phyloP scores from a whole-genome alignment of 495 filamentous ascomycete species.

The Podospora tetraspora region DNA sequence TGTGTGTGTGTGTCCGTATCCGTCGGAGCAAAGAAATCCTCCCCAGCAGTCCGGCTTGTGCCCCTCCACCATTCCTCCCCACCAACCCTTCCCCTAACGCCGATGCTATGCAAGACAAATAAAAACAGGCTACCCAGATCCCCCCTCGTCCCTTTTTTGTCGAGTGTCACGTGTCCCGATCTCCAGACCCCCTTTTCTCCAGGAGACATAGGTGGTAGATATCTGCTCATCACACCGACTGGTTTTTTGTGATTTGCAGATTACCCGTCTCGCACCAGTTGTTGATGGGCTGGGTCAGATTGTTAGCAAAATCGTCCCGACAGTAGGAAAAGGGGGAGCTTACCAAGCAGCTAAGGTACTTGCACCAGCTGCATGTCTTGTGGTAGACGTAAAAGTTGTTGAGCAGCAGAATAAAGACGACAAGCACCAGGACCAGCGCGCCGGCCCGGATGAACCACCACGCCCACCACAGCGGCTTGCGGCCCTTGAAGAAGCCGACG shows the following conservation, averaged over 20 bases:
- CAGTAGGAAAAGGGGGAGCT: slow-evolving; percentile 35
- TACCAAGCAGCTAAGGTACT: slow-evolving; percentile 87
- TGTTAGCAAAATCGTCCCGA: slow-evolving; percentile 1
- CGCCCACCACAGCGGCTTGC: slow-evolving; percentile 91
- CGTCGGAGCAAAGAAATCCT: neutral
- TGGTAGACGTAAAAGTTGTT: slow-evolving; percentile 82
- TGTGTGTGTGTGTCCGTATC: neutral
- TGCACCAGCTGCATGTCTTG: slow-evolving; percentile 81
- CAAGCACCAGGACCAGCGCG: slow-evolving; percentile 68
- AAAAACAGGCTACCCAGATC: neutral
- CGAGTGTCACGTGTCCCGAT: neutral
- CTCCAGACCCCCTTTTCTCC: neutral
- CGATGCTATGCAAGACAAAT: slow-evolving; percentile 13
- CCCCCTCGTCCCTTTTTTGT: neutral
- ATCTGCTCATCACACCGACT: slow-evolving; percentile 23
- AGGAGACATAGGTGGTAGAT: slow-evolving; percentile 4
- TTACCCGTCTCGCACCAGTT: slow-evolving; percentile 73
- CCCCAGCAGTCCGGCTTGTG: neutral
- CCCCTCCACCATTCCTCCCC: neutral
- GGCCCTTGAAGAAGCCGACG: slow-evolving; percentile 79
- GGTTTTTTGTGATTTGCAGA: slow-evolving; percentile 27
- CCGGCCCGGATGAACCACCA: slow-evolving; percentile 90
- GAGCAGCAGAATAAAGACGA: slow-evolving; percentile 78
- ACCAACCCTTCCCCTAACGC: slow-evolving; percentile 3
- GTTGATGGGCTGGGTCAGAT: slow-evolving; percentile 54